A percentile compares a stretch with the other conserved stretches of the same genome.
phyloP scores from a whole-genome alignment of 2,329 filamentous ascomycete species.

The Aspergillus uvarum region DNA sequence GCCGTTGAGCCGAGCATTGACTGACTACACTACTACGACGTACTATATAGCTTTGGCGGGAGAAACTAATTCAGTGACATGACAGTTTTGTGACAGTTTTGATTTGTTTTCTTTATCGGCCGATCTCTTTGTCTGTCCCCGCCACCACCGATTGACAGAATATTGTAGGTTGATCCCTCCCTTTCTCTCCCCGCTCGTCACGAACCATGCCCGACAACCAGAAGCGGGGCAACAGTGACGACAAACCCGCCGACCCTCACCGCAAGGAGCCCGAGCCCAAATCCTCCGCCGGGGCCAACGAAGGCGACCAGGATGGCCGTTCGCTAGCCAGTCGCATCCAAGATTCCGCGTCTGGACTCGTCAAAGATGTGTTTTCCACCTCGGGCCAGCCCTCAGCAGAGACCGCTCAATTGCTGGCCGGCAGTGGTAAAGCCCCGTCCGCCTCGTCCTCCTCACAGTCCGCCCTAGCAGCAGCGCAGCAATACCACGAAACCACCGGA shows the following conservation, averaged over 20 bases:
- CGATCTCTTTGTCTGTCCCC: background rate
- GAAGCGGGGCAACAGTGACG: constrained; percentile 24
- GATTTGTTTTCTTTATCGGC: background rate
- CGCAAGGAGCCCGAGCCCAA: constrained; percentile 10
- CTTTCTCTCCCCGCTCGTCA: constrained; percentile 7
- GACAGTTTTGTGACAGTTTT: background rate
- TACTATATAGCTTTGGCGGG: background rate
- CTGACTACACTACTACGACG: no score
- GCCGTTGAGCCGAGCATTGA: constrained; percentile 17
- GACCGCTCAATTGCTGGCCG: constrained; percentile 22
- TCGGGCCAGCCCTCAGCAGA: constrained; percentile 20
- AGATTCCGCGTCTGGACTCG: constrained; percentile 37
- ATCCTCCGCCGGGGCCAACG: constrained; percentile 2
- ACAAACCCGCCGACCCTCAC: constrained; percentile 12
- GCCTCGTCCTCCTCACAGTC: constrained; percentile 17
- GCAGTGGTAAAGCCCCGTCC: constrained; percentile 24
- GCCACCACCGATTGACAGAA: constrained; percentile 9
- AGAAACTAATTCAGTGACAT: background rate
- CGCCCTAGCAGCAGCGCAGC: constrained; percentile 21
- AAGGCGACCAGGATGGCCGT: constrained; percentile 14
- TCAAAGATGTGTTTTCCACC: constrained; percentile 32
- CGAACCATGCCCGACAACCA: constrained; percentile 19
- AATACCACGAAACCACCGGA: constrained; percentile 12
- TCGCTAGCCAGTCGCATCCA: constrained; percentile 32
- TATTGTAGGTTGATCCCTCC: background rate